These are phyloP conservation scores for Aristolochia contorta DNA, from an alignment of 164 flowering plant species.

Conservation along the genomic window DNA sequence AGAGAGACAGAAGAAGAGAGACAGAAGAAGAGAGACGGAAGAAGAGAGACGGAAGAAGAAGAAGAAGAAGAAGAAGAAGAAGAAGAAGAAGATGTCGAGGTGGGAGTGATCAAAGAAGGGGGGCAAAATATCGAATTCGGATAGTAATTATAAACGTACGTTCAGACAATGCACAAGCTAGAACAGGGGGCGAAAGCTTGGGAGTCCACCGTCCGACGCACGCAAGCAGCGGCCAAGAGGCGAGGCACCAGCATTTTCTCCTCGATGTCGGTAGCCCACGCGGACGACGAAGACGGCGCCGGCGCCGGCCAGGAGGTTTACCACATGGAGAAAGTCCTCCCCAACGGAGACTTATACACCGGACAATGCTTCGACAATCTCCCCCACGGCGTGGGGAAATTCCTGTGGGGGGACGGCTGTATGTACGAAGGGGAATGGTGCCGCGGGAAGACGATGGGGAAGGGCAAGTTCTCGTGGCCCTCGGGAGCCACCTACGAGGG, in stretches of 20 bases:
- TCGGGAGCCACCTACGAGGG: slow-evolving; percentile 88
- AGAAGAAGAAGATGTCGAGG: background rate
- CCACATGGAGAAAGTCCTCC: slow-evolving; percentile 41
- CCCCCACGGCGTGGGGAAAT: slow-evolving; percentile 75
- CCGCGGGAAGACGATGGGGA: slow-evolving; percentile 56
- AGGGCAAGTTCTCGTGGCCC: slow-evolving; percentile 82
- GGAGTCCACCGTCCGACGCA: slow-evolving; percentile 4
- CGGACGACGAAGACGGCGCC: slow-evolving; percentile 32
- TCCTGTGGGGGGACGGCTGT: slow-evolving; percentile 83
- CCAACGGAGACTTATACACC: slow-evolving; percentile 72
- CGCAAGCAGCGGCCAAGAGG: slow-evolving; percentile 4
- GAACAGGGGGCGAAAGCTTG: slow-evolving; percentile 6
- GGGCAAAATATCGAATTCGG: background rate
- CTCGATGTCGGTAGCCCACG: slow-evolving; percentile 31
- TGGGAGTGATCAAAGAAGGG: background rate
- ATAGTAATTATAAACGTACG: no score
- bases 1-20: background rate
- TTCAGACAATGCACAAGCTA: slow-evolving; percentile 3
- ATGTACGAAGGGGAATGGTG: slow-evolving; percentile 87
- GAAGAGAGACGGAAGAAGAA: background rate
- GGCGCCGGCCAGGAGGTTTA: slow-evolving; percentile 15
- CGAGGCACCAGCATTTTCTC: background rate
- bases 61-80: background rate
- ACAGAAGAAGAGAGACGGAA: no score
- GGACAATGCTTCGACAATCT: slow-evolving; percentile 55